Base-by-base conservation (phyloP, 2,329 filamentous ascomycete species). In the Endoconidiophora laricicola region DNA sequence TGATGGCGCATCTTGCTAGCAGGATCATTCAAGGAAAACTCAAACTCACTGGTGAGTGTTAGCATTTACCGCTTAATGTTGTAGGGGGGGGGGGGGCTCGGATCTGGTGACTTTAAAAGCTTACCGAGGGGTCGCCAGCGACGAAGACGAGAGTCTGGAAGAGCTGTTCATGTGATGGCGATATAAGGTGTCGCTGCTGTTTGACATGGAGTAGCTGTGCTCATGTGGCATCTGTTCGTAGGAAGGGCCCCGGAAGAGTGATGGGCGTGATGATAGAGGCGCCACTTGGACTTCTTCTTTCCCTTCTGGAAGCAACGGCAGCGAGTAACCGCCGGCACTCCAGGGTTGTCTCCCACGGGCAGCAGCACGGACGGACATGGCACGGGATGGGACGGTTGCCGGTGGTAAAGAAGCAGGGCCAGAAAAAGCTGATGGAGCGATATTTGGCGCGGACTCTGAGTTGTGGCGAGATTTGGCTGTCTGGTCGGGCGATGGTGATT, bases 271-370 rank as follows among this genome's bases (percentile, higher is more conserved):
- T 3, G 50, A 49, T 18, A 52, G 36, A 10, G 50, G 50, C 7
- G 53, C 36, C 56, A 58, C 16, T 54, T 56, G 38, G 59, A 52
- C 50, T 20, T 52, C 50, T 6, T 52, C 50, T 54, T 66, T 68
- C 18, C 61, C 60, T 44, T 69, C 65, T 48, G 65, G 54, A 10
- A 65, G 62, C 41, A 67, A 58, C 3, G 69, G 66, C 20, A 73
- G 61, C 22, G 67, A 68, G 54, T 70, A 73, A 40, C 70, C 70
- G 33, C 65, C 67, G 16, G 66, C 71, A 53, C 71, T 68, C 72
- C 72, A 75, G 48, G 71, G 71, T 58, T 66, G 46, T 49, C 52
- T 43, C 54, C 20, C 59, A 51, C 48, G 58, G 56, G 6, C 60
- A 57, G 39, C 63, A 61, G 53, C 62, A 60, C 48, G 42, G 16